Conservation (phyloP, 1,139 yeast genomes). For the Protomyces gravidus region DNA sequence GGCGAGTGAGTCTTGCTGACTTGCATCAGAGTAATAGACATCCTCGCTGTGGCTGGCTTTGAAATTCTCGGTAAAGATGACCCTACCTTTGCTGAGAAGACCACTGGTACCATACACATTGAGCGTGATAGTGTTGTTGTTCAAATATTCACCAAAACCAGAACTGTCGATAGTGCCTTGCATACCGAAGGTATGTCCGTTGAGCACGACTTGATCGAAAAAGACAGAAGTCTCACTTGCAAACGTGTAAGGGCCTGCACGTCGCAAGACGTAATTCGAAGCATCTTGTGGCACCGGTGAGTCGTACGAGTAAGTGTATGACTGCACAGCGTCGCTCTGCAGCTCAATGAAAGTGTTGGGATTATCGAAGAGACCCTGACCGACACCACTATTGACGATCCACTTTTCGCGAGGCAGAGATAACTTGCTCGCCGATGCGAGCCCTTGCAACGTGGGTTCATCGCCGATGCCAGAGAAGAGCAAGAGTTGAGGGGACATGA, state of each 20-base stretch:
- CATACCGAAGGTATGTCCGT: not conserved
- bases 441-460: not conserved
- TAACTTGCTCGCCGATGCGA: not conserved
- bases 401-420: conserved; percentile 1
- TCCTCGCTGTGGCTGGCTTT: conserved; percentile 4
- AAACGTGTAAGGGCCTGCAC: conserved; percentile 12
- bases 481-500: conserved; percentile 1
- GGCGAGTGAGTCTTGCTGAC: not conserved
- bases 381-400: conserved; percentile 7
- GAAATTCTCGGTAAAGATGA: not conserved
- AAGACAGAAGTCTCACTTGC: conserved; percentile 7
- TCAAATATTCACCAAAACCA: not conserved
- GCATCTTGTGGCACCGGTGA: not conserved
- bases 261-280: not conserved
- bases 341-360: conserved; percentile 13
- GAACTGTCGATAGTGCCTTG: conserved; percentile 7
- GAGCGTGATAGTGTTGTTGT: conserved; percentile 5
- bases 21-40: conserved; percentile 1
- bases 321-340: not conserved
- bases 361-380: conserved; percentile 2
- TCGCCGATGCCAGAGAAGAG: conserved; percentile 8
- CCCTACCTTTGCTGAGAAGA: not conserved
- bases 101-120: conserved; percentile 10
- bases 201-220: not conserved
- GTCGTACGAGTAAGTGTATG: conserved; percentile 8